phyloP scores from a whole-genome alignment of 148 eudicot species.

The Bassia scoparia region DNA sequence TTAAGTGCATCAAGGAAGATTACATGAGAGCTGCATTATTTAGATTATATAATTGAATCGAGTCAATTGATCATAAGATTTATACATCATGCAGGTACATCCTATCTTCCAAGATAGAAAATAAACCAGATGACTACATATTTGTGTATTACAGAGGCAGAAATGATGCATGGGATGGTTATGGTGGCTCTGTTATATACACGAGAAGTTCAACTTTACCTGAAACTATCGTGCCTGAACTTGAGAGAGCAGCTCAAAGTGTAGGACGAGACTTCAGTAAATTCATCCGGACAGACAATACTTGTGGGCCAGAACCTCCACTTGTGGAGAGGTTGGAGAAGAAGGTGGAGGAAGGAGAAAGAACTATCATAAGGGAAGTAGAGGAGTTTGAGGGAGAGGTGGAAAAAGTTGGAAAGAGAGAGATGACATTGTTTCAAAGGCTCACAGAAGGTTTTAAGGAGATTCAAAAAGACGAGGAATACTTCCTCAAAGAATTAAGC shows the following conservation, averaged over 20 bases:
- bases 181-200: slow-evolving; percentile 88
- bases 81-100: slow-evolving; percentile 58
- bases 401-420: slow-evolving; percentile 62
- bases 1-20: not conserved
- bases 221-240: slow-evolving; percentile 63
- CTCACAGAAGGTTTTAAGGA: slow-evolving; percentile 70
- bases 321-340: slow-evolving; percentile 87
- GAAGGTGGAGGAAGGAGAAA: slow-evolving; percentile 86
- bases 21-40: not conserved
- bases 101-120: slow-evolving; percentile 71
- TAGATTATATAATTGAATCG: not conserved
- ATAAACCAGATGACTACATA: slow-evolving; percentile 80
- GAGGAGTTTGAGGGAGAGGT: slow-evolving; percentile 77
- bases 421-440: slow-evolving; percentile 55
- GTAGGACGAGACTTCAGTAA: slow-evolving; percentile 76
- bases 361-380: slow-evolving; percentile 64
- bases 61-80: slow-evolving; percentile 4
- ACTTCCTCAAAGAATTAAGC: slow-evolving; percentile 59
- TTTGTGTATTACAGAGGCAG: slow-evolving; percentile 86
- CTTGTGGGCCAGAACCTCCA: slow-evolving; percentile 95
- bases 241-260: slow-evolving; percentile 65
- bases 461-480: slow-evolving; percentile 67
- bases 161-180: slow-evolving; percentile 99
- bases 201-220: slow-evolving; percentile 83
- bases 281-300: slow-evolving; percentile 69